Evolutionary conservation across 306 rosid genomes (phyloP).

Genomic region (Erythrophleum fordii): DNA sequence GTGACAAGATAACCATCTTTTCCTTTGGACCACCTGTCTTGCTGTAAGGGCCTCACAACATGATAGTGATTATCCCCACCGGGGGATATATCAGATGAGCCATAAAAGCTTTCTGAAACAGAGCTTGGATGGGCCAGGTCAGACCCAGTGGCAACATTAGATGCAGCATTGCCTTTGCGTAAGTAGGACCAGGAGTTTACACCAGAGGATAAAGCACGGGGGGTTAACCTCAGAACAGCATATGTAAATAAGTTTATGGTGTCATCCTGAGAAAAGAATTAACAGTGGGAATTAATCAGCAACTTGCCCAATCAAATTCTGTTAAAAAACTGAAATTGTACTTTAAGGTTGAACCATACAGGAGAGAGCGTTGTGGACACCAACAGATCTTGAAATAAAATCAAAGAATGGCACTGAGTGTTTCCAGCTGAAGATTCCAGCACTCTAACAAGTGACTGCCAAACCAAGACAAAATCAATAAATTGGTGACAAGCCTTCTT

Average conservation of each 20-base stretch:
- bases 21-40: conserved; percentile 89
- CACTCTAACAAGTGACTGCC: conserved; percentile 88
- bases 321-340: conserved; percentile 20
- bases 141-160: conserved; percentile 56
- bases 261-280: conserved; percentile 73
- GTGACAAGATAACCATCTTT: conserved; percentile 90
- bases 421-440: conserved; percentile 84
- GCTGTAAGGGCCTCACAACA: conserved; percentile 79
- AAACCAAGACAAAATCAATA: conserved; percentile 42
- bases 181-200: conserved; percentile 91
- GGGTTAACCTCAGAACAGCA: conserved; percentile 93
- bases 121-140: conserved; percentile 53
- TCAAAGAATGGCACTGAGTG: conserved; percentile 75
- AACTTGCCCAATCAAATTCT: conserved; percentile 21
- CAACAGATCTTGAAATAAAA: conserved; percentile 91
- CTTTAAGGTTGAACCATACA: conserved; percentile 66
- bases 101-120: conserved; percentile 59
- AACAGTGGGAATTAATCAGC: conserved; percentile 33
- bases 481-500: background rate
- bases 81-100: conserved; percentile 49
- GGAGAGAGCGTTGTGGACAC: conserved; percentile 96
- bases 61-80: conserved; percentile 52
- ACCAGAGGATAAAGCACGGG: conserved; percentile 80
- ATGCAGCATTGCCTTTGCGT: conserved; percentile 68
- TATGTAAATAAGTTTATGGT: conserved; percentile 86